A percentile compares a stretch with the other conserved stretches of the same genome.
phyloP scores from a whole-genome alignment of 129 eudicot species.

The Kitagawia praeruptora region DNA sequence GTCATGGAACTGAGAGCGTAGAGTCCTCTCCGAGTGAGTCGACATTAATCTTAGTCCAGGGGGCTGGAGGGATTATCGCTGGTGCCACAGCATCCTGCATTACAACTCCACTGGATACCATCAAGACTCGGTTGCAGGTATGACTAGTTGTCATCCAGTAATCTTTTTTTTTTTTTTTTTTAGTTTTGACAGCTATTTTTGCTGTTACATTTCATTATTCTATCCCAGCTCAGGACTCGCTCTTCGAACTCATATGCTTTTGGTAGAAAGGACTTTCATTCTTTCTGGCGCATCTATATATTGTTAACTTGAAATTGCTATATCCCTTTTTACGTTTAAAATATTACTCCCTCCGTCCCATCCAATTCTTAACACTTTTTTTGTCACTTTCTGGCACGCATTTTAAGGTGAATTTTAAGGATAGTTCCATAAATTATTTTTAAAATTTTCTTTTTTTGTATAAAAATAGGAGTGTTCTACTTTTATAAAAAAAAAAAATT shows the following conservation, averaged over 20 bases:
- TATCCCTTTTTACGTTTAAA: not conserved
- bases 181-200: not conserved
- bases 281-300: not conserved
- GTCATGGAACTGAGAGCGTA: conserved; percentile 40
- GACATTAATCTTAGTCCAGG: conserved; percentile 64
- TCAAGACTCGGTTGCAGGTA: conserved; percentile 92
- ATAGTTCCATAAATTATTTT: no score
- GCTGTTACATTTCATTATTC: not conserved
- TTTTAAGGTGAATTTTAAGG: no score
- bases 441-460: no score
- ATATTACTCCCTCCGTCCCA: no score
- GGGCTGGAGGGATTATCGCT: conserved; percentile 78
- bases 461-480: no score
- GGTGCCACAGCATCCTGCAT: conserved; percentile 85
- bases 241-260: not conserved
- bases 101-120: conserved; percentile 94
- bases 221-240: not conserved
- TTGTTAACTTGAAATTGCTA: not conserved
- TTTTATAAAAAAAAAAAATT: no score
- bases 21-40: conserved; percentile 40
- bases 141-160: not conserved
- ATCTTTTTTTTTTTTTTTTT: no score
- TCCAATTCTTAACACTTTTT: no score
- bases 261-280: not conserved
- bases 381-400: no score